phyloP scores from a whole-genome alignment of 139 green algal genomes.

The Chlamydomonas schloesseri region DNA sequence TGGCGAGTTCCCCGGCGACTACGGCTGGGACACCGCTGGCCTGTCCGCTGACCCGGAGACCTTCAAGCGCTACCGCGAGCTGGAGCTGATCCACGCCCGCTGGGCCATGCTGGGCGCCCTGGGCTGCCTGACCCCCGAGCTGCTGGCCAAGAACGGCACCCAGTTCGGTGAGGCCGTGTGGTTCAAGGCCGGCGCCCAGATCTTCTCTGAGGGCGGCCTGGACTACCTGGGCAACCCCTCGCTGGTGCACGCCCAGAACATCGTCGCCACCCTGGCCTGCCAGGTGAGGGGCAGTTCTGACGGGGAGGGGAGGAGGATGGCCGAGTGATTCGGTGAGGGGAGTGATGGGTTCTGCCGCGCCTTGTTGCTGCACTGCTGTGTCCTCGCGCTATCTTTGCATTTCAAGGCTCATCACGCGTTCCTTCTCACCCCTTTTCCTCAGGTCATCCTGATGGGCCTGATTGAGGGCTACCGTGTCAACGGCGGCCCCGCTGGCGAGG shows the following conservation, averaged over 20 bases:
- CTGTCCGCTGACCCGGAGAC: slow-evolving; percentile 92
- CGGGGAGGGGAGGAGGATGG: no score
- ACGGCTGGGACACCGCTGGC: slow-evolving; percentile 95
- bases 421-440: not conserved
- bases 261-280: slow-evolving; percentile 90
- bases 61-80: slow-evolving; percentile 77
- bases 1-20: slow-evolving; percentile 93
- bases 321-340: no score
- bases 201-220: slow-evolving; percentile 91
- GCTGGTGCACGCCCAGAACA: slow-evolving; percentile 96
- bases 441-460: slow-evolving; percentile 87
- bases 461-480: slow-evolving; percentile 96
- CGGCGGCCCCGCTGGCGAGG: slow-evolving; percentile 87
- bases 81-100: slow-evolving; percentile 89
- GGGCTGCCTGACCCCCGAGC: slow-evolving; percentile 69
- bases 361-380: no score
- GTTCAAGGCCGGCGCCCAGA: slow-evolving; percentile 97
- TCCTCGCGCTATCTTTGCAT: not conserved
- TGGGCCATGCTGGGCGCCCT: slow-evolving; percentile 95
- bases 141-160: slow-evolving; percentile 62
- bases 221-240: slow-evolving; percentile 96
- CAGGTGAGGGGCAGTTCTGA: slow-evolving; percentile 78
- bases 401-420: no score
- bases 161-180: slow-evolving; percentile 89
- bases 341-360: not conserved